A percentile compares a stretch with the other conserved stretches of the same genome.
Conservation (phyloP, 768 basidiomycete species). For the Dioszegia crocea region DNA sequence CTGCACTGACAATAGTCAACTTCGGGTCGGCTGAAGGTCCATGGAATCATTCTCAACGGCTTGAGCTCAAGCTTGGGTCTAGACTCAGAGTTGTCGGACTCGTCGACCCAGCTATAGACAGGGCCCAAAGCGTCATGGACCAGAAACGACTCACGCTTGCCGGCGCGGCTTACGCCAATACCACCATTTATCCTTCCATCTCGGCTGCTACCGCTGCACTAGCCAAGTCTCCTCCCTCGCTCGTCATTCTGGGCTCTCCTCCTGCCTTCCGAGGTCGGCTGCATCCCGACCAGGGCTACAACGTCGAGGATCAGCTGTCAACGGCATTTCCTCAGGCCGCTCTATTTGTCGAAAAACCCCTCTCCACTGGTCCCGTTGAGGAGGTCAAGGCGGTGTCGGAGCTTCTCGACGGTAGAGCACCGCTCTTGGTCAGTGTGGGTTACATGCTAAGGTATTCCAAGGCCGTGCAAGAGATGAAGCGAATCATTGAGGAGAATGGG, state of each 20-base stretch:
- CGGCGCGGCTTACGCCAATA: conserved; percentile 84
- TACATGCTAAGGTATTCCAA: conserved; percentile 89
- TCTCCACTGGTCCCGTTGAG: conserved; percentile 68
- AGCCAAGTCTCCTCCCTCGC: conserved; percentile 59
- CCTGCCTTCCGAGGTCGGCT: conserved; percentile 81
- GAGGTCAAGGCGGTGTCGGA: conserved; percentile 73
- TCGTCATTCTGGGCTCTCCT: conserved; percentile 80
- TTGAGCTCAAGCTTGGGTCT: conserved; percentile 77
- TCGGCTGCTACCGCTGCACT: conserved; percentile 73
- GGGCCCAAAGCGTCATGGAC: conserved; percentile 69
- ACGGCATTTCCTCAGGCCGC: conserved; percentile 81
- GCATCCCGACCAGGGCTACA: conserved; percentile 61
- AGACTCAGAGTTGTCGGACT: conserved; percentile 93
- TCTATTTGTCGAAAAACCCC: conserved; percentile 80
- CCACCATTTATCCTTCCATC: conserved; percentile 73
- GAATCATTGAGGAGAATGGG: conserved; percentile 88
- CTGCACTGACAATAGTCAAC: background rate
- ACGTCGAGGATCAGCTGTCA: conserved; percentile 82
- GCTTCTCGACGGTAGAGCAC: too few species aligned
- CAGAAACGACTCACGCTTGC: conserved; percentile 92
- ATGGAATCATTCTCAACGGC: conserved; percentile 53
- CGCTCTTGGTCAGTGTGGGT: too few species aligned
- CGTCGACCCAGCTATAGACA: conserved; percentile 84
- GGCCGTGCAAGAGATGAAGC: conserved; percentile 93
- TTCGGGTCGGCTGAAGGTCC: background rate